A percentile compares a stretch with the other conserved stretches of the same genome.
Conservation (phyloP, 1,284 basidiomycete species). For the Schizophyllum commune region DNA sequence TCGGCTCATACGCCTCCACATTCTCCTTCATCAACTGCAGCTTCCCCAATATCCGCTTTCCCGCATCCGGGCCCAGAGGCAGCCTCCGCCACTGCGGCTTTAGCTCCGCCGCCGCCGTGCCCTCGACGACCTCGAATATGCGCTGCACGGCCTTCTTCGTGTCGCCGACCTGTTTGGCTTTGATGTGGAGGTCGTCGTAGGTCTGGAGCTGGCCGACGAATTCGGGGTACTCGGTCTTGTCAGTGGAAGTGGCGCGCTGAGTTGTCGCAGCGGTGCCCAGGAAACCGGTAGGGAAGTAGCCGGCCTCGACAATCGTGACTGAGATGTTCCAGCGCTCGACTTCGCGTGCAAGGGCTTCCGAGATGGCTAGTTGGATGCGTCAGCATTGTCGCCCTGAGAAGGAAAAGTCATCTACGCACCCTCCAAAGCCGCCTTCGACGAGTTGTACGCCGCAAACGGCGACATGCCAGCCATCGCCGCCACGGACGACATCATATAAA, state of each 20-base stretch:
- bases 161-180: slow-evolving; percentile 16
- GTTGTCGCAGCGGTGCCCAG: slow-evolving; percentile 10
- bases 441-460: slow-evolving; percentile 19
- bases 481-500: slow-evolving; percentile 20
- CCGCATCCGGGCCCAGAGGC: slow-evolving; percentile 16
- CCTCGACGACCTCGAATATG: slow-evolving; percentile 19
- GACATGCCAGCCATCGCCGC: slow-evolving; percentile 10
- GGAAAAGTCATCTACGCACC: neutral
- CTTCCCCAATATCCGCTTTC: slow-evolving; percentile 11
- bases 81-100: slow-evolving; percentile 13
- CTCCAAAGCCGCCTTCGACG: slow-evolving; percentile 23
- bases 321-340: slow-evolving; percentile 20
- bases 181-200: slow-evolving; percentile 8
- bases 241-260: neutral
- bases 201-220: slow-evolving; percentile 17
- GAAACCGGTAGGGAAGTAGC: slow-evolving; percentile 24
- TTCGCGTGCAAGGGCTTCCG: slow-evolving; percentile 20
- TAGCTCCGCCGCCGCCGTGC: slow-evolving; percentile 10
- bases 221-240: neutral
- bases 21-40: slow-evolving; percentile 13
- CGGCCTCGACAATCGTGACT: slow-evolving; percentile 20
- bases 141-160: slow-evolving; percentile 14
- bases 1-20: slow-evolving; percentile 14
- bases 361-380: slow-evolving; percentile 12
- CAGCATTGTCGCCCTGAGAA: neutral